These are phyloP conservation scores for Entoloma clypeatum DNA, from an alignment of 1,284 basidiomycete genomes.

Conservation along the genomic window DNA sequence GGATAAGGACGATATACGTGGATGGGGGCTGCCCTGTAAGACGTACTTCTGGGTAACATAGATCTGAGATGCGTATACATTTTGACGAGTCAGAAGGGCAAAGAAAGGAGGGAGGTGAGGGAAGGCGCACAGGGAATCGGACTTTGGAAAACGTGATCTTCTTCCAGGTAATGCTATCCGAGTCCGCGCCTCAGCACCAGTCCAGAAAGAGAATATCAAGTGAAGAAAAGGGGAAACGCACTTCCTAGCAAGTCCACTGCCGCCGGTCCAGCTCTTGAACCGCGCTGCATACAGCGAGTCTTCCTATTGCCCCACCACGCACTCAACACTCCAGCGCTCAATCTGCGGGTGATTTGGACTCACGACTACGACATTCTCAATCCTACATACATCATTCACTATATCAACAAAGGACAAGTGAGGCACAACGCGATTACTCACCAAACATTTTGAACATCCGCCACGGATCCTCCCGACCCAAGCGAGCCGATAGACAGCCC, in stretches of 20 bases:
- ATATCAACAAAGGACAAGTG: background rate
- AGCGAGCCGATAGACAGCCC: constrained; percentile 60
- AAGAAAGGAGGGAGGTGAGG: background rate
- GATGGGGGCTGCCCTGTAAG: background rate
- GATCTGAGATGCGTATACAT: constrained; percentile 37
- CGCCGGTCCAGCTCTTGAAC: constrained; percentile 69
- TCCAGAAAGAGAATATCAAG: background rate
- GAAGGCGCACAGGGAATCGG: constrained; percentile 47
- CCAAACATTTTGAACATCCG: constrained; percentile 54
- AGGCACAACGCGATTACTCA: constrained; percentile 26
- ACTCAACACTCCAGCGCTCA: background rate
- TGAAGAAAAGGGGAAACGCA: constrained; percentile 28
- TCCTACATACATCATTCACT: constrained; percentile 31
- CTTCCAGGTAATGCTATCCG: constrained; percentile 51
- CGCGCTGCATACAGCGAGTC: constrained; percentile 53
- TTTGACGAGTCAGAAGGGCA: background rate
- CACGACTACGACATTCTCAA: constrained; percentile 56
- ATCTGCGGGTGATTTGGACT: background rate
- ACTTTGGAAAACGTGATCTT: constrained; percentile 53
- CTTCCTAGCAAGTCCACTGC: constrained; percentile 58
- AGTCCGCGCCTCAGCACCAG: too few species aligned
- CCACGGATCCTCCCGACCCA: constrained; percentile 46
- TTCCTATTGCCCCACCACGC: constrained; percentile 31
- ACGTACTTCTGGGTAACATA: constrained; percentile 61
- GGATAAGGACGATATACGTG: background rate